Evolutionary conservation across 169 alveolate species (phyloP).

Genomic region (Perkinsus olseni): DNA sequence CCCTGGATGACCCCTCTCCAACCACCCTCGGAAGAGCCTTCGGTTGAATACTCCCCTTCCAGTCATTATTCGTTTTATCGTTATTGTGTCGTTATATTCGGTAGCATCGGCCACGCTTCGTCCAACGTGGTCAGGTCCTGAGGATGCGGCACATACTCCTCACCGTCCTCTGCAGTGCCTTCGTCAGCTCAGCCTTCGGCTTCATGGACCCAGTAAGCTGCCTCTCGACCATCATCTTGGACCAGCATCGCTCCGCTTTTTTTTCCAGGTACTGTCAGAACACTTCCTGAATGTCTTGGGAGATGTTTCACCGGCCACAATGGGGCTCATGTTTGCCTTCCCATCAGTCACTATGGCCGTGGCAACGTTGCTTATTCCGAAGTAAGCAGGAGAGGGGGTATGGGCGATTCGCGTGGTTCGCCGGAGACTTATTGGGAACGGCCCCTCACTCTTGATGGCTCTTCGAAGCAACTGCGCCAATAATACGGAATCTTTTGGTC

Average conservation of each 20-base stretch:
- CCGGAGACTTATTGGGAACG: too few species aligned
- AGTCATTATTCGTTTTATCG: background rate
- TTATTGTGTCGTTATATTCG: too few species aligned
- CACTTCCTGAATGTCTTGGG: background rate
- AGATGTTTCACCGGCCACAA: background rate
- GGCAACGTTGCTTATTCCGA: background rate
- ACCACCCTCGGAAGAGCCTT: too few species aligned
- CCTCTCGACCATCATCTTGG: background rate
- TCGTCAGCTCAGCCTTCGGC: background rate
- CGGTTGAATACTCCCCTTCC: background rate
- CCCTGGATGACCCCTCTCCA: too few species aligned
- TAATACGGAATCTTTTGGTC: too few species aligned
- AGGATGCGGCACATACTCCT: background rate
- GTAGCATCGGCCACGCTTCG: too few species aligned
- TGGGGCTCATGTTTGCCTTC: background rate
- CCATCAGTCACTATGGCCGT: background rate
- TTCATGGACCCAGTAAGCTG: background rate
- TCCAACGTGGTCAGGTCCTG: background rate
- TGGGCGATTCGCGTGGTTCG: too few species aligned
- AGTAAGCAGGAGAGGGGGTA: too few species aligned
- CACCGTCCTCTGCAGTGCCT: background rate
- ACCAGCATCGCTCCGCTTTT: too few species aligned
- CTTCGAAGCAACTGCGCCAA: too few species aligned
- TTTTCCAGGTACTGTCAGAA: background rate
- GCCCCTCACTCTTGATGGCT: too few species aligned